Evolutionary conservation across 495 filamentous ascomycete species (phyloP).

Genomic region (Ramalina intermedia): DNA sequence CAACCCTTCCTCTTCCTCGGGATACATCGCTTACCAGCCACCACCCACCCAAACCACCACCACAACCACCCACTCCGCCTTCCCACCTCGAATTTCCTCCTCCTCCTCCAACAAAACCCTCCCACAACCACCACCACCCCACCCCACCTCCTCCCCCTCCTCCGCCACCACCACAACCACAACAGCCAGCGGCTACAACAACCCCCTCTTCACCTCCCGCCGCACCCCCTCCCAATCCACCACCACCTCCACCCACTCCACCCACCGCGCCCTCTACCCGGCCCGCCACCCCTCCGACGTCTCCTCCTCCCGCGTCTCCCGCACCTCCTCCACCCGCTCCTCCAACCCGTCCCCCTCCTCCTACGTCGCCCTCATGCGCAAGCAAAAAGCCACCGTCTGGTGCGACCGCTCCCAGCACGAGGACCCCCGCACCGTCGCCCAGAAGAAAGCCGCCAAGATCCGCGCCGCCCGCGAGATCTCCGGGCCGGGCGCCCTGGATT

Average conservation of each 20-base stretch:
- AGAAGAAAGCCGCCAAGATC: slow-evolving; percentile 70
- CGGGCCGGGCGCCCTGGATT: slow-evolving; percentile 23
- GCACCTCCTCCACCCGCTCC: slow-evolving; percentile 60
- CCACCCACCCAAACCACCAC: slow-evolving; percentile 16
- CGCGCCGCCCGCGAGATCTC: slow-evolving; percentile 70
- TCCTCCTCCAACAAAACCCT: slow-evolving; percentile 42
- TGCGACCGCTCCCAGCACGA: slow-evolving; percentile 89
- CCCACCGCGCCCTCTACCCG: slow-evolving; percentile 13
- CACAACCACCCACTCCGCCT: slow-evolving; percentile 3
- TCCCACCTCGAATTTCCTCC: slow-evolving; percentile 39
- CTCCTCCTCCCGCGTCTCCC: slow-evolving; percentile 47
- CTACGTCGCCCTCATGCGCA: slow-evolving; percentile 88
- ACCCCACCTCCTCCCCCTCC: slow-evolving; percentile 16
- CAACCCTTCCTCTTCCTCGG: slow-evolving; percentile 6
- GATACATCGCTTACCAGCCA: slow-evolving; percentile 4
- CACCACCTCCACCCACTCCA: slow-evolving; percentile 43
- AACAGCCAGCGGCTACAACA: slow-evolving; percentile 12
- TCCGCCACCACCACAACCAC: slow-evolving; percentile 20
- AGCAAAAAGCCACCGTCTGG: slow-evolving; percentile 97
- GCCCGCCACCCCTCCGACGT: slow-evolving; percentile 31
- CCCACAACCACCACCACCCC: slow-evolving; percentile 23
- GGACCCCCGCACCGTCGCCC: slow-evolving; percentile 68
- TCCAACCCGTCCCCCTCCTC: slow-evolving; percentile 43
- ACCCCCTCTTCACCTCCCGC: slow-evolving; percentile 31
- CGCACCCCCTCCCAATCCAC: slow-evolving; percentile 61